phyloP scores from a whole-genome alignment of 805 yeast species.

The Brettanomyces naardenensis region DNA sequence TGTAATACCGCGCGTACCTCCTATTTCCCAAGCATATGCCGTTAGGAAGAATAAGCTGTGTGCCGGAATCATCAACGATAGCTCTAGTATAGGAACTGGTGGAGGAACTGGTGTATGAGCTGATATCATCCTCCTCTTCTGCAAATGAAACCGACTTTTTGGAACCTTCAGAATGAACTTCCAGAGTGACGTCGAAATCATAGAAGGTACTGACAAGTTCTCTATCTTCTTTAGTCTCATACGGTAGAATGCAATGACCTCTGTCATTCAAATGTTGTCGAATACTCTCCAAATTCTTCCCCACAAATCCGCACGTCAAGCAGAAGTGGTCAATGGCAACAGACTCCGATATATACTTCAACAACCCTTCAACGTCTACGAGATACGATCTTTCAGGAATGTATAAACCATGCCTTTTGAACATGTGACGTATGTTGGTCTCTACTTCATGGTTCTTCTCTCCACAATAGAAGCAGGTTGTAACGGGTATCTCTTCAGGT shows the following conservation, averaged over 20 bases:
- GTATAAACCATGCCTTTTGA: conserved; percentile 69
- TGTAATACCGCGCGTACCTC: conserved; percentile 54
- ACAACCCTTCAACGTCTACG: conserved; percentile 58
- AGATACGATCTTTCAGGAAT: conserved; percentile 77
- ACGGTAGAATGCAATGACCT: conserved; percentile 85
- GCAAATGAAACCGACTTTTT: conserved; percentile 19
- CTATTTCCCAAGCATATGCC: conserved; percentile 80
- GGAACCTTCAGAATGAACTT: conserved; percentile 2
- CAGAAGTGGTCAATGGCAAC: conserved; percentile 77
- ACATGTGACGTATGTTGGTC: conserved; percentile 64
- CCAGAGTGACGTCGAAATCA: conserved; percentile 43
- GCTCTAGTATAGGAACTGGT: conserved; percentile 28
- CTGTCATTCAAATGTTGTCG: conserved; percentile 80
- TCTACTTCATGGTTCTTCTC: conserved; percentile 30
- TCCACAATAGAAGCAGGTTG: conserved; percentile 45
- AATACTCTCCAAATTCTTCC: conserved; percentile 71
- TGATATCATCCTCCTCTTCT: conserved; percentile 25
- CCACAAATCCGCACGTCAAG: conserved; percentile 72
- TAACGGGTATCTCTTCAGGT: conserved; percentile 28
- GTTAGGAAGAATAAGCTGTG: conserved; percentile 62
- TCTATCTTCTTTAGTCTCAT: conserved; percentile 70
- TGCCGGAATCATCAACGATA: conserved; percentile 32
- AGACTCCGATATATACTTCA: conserved; percentile 64
- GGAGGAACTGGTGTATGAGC: conserved; percentile 7
- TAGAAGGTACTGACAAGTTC: conserved; percentile 65